Base-by-base conservation (phyloP, 345 rosid genomes). In the Citrus australasica region DNA sequence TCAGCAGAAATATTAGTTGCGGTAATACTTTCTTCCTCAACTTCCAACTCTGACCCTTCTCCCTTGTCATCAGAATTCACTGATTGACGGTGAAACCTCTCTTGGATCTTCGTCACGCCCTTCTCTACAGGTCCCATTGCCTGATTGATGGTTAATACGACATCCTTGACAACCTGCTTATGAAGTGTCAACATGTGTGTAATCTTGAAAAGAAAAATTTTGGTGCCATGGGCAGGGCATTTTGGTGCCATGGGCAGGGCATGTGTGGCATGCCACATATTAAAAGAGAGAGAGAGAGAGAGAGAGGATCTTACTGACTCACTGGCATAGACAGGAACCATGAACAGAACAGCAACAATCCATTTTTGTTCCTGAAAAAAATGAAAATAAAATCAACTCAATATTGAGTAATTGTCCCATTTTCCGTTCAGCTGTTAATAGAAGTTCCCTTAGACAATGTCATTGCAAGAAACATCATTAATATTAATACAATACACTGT, bases 281-380 rank as follows among this genome's bases (percentile, higher is more conserved):
- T 0, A 59, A 37, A 38, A 59, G 9, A 71, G 8, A 72, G 11
- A 79, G 58, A 35, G 22, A 2, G 3, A 30, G 32, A 30, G 33
- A 32, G 33, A 32, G 33, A 32, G 76, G 75, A 76, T 30, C 91
- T 91, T 87, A 92, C 98, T 3, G 98, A 95, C 78, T 95, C 92
- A 9, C 86, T 84, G 19, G 98, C 98, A 67, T 92, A 95, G 74
- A 90, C 92, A 24, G 98, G 98, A 71, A 93, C 98, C 92, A 93
- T 92, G 84, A 93, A 86, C 76, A 95, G 55, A 73, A 95, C 86
- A 6, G 87, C 86, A 67, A 92, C 98, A 33, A 91, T 75, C 97
- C 98, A 93, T 83, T 95, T 95, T 85, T 93, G 98, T 77, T 93
- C 98, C 98, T 95, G 82, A 9, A 73, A 63, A 59, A 78, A 68